phyloP scores from a whole-genome alignment of 1,139 yeast species.

The Hyphopichia wangnamkhiaoensis region DNA sequence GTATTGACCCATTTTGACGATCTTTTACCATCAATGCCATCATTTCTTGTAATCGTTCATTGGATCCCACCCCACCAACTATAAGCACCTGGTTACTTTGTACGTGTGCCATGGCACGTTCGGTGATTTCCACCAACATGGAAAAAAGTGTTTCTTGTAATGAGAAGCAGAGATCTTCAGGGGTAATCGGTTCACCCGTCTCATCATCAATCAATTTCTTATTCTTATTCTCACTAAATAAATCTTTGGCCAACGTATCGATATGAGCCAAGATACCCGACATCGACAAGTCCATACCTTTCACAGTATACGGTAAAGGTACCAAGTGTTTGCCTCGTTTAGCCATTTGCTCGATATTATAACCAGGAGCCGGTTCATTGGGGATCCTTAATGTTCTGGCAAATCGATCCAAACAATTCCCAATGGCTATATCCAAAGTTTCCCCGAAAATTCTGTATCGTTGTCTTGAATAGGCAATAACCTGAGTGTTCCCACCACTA shows the following conservation, averaged over 20 bases:
- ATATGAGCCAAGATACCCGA: slow-evolving; percentile 88
- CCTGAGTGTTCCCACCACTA: slow-evolving; percentile 98
- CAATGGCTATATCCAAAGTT: slow-evolving; percentile 94
- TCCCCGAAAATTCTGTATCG: slow-evolving; percentile 95
- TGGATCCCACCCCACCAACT: slow-evolving; percentile 98
- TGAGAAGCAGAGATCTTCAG: slow-evolving; percentile 89
- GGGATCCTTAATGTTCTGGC: slow-evolving; percentile 88
- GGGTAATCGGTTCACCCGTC: slow-evolving; percentile 60
- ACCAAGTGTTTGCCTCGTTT: slow-evolving; percentile 70
- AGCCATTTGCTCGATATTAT: slow-evolving; percentile 93
- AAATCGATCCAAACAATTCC: slow-evolving; percentile 93
- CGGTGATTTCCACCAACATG: slow-evolving; percentile 97
- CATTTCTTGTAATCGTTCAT: slow-evolving; percentile 89
- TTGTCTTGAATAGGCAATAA: slow-evolving; percentile 92
- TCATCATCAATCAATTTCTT: slow-evolving; percentile 51
- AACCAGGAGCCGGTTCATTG: slow-evolving; percentile 96
- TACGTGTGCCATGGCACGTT: slow-evolving; percentile 98
- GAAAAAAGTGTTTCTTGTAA: slow-evolving; percentile 90
- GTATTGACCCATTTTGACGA: slow-evolving; percentile 75
- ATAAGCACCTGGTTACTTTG: slow-evolving; percentile 85
- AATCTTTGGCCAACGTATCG: slow-evolving; percentile 75
- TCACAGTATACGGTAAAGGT: slow-evolving; percentile 88
- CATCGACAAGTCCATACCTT: slow-evolving; percentile 98
- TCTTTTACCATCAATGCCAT: slow-evolving; percentile 92
- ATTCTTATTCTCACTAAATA: slow-evolving; percentile 54